A percentile compares a stretch with the other conserved stretches of the same genome.
phyloP scores from a whole-genome alignment of 176 grass and related monocot genomes.

The Melocanna baccifera region DNA sequence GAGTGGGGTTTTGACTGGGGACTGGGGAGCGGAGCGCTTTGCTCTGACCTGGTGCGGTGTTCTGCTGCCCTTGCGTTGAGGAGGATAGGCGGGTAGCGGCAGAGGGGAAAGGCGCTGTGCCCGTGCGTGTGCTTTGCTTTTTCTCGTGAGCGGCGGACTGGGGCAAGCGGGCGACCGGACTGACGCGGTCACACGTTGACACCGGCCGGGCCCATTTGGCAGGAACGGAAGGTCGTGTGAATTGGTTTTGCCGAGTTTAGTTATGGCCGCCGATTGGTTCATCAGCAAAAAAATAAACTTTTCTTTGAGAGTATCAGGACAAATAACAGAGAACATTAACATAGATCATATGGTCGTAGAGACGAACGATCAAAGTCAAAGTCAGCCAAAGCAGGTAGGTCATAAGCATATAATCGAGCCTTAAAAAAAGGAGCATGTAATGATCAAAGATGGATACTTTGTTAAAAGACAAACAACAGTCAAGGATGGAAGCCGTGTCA shows the following conservation, averaged over 20 bases:
- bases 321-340: too few relatives aligned
- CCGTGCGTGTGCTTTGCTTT: too few relatives aligned
- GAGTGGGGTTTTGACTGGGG: conserved; percentile 40
- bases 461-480: too few relatives aligned
- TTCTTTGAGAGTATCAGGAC: too few relatives aligned
- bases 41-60: background rate
- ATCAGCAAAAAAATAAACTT: too few relatives aligned
- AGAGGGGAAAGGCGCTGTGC: background rate
- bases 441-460: conserved; percentile 16
- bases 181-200: background rate
- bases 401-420: background rate
- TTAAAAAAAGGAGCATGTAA: background rate
- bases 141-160: background rate
- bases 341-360: background rate
- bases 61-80: background rate
- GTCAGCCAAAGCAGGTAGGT: background rate
- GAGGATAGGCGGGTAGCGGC: background rate
- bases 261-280: too few relatives aligned
- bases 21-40: too few relatives aligned
- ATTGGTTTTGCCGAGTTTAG: too few relatives aligned
- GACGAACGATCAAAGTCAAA: background rate
- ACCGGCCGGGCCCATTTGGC: background rate
- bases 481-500: too few relatives aligned
- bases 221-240: too few relatives aligned
- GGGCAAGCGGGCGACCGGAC: conserved; percentile 3